Conservation (phyloP, 192 early-diverging fungal species). For the Thamnidium elegans region DNA sequence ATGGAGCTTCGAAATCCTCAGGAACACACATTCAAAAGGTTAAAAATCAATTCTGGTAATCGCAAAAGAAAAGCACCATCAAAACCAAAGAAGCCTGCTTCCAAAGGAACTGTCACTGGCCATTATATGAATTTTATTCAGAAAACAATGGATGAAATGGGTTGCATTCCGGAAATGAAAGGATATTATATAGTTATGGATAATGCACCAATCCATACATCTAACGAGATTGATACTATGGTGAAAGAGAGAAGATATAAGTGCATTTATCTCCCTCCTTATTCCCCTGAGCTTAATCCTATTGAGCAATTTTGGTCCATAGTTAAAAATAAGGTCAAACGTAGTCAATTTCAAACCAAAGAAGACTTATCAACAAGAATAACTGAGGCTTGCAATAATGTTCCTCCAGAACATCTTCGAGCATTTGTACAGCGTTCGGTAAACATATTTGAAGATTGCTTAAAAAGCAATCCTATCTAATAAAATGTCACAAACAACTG, state of each 20-base stretch:
- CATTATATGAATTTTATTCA: slow-evolving; percentile 10
- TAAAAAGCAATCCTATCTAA: slow-evolving; percentile 11
- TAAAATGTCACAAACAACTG: slow-evolving; percentile 5
- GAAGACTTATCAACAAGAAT: slow-evolving; percentile 10
- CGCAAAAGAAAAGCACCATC: slow-evolving; percentile 13
- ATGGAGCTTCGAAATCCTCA: slow-evolving; percentile 13
- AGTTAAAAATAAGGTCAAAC: slow-evolving; percentile 17
- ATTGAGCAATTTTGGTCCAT: slow-evolving; percentile 28
- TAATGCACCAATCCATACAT: slow-evolving; percentile 23
- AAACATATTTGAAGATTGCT: slow-evolving; percentile 8
- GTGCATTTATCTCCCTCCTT: slow-evolving; percentile 20
- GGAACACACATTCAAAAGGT: slow-evolving; percentile 7
- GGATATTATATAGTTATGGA: slow-evolving; percentile 31
- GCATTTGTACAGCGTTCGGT: slow-evolving; percentile 8
- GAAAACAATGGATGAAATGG: slow-evolving; percentile 17
- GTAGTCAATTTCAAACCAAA: slow-evolving; percentile 3
- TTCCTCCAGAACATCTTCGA: slow-evolving; percentile 6
- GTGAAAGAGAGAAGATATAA: slow-evolving; percentile 3
- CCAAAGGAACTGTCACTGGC: slow-evolving; percentile 5
- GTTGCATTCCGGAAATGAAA: slow-evolving; percentile 22
- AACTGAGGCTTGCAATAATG: slow-evolving; percentile 9
- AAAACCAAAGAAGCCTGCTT: slow-evolving; percentile 6
- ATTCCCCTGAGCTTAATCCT: slow-evolving; percentile 22
- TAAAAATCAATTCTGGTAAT: slow-evolving; percentile 7
- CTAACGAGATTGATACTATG: slow-evolving; percentile 1